Conservation (phyloP, 495 filamentous ascomycete species). For the Trichocladium antarcticum region DNA sequence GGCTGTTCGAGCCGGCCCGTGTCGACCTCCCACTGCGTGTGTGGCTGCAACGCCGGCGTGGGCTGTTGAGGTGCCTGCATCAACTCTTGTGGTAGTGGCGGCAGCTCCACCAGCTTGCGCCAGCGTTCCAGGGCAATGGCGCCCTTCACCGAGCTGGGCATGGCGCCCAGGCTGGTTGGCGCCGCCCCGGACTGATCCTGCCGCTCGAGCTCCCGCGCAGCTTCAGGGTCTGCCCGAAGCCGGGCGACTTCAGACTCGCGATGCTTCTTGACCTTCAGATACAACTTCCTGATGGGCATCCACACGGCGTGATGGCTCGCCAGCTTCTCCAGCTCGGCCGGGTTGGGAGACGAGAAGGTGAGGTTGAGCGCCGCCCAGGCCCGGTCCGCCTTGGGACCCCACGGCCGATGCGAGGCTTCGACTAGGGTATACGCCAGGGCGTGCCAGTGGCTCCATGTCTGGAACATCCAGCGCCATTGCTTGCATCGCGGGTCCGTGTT, state of each 20-base stretch:
- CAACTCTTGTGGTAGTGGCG: conserved; percentile 12
- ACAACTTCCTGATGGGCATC: conserved; percentile 60
- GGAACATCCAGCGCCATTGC: conserved; percentile 73
- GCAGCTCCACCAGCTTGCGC: conserved; percentile 37
- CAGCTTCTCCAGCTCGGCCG: conserved; percentile 41
- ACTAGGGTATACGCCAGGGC: conserved; percentile 65
- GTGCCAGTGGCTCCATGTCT: conserved; percentile 73
- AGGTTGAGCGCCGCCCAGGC: conserved; percentile 67
- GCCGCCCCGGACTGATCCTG: conserved; percentile 27
- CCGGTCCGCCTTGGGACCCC: conserved; percentile 56
- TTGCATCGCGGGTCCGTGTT: conserved; percentile 48
- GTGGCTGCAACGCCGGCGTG: background rate
- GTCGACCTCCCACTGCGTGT: background rate
- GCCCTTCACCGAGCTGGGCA: conserved; percentile 29
- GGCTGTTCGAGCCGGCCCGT: background rate
- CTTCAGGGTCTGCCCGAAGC: conserved; percentile 32
- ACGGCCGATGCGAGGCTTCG: conserved; percentile 64
- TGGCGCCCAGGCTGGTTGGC: conserved; percentile 29
- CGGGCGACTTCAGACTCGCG: conserved; percentile 40
- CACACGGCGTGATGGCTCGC: conserved; percentile 51
- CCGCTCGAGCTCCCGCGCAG: conserved; percentile 31
- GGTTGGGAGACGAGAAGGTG: conserved; percentile 45
- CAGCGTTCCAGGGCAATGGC: conserved; percentile 32
- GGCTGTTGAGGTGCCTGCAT: background rate
- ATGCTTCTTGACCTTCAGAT: conserved; percentile 51